Base-by-base conservation (phyloP, 805 yeast species). In the Kurtzmaniella cleridarum region DNA sequence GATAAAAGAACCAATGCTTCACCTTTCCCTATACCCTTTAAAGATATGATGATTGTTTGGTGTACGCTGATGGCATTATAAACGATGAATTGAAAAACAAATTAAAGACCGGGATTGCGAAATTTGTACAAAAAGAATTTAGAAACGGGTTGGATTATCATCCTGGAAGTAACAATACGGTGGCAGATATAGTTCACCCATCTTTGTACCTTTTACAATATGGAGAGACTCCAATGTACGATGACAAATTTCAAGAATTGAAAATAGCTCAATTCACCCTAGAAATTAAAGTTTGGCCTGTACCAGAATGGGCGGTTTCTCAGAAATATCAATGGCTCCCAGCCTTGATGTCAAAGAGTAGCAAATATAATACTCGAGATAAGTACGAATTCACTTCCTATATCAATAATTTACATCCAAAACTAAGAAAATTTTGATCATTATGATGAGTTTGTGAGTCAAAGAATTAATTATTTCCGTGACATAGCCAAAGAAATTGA, bases 131-230 rank as follows among this genome's bases (percentile, higher is more conserved):
- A 13, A 42, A 32, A 5, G 41, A 44, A 18, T 34, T 34, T 12
- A 41, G 39, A 6, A 42, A 44, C 40, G 42, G 39, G 14, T 39
- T 49, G 23, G 69, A 66, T 40, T 66, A 59, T 46, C 71, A 66
- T 41, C 71, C 71, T 12, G 57, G 55, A 4, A 54, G 66, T 9
- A 45, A 64, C 32, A 48, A 62, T 12, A 57, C 59, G 44, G 70
- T 66, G 3, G 44, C 62, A 17, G 66, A 66, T 42, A 51, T 69
- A 15, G 69, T 60, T 12, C 73, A 69, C 38, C 72, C 73, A 17
- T 64, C 71, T 13, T 51, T 69, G 30, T 67, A 51, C 31, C 64
- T 68, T 5, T 44, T 58, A 17, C 57, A 47, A 30, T 64, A 64
- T 40, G 65, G 57, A 0, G 41, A 11, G 12, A 59, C 66, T 8